These are phyloP conservation scores for Aspergillus awamori DNA, from an alignment of 2,329 filamentous ascomycete species.

Conservation along the genomic window DNA sequence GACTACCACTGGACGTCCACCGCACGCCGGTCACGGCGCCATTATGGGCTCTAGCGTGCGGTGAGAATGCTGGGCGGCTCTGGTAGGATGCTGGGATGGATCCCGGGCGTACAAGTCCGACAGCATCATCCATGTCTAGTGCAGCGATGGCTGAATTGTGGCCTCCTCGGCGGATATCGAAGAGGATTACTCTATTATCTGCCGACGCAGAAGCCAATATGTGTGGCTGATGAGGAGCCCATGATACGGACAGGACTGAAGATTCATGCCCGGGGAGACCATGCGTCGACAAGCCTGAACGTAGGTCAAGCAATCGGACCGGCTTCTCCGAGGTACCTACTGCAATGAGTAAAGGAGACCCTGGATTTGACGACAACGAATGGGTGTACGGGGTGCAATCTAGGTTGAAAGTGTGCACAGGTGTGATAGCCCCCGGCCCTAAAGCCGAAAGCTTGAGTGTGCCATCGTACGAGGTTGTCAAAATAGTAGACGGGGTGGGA, in stretches of 20 bases:
- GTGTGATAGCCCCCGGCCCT: slow-evolving; percentile 42
- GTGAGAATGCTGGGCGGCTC: slow-evolving; percentile 47
- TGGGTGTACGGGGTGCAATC: slow-evolving; percentile 61
- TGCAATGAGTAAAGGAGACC: slow-evolving; percentile 74
- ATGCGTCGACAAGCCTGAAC: slow-evolving; percentile 75
- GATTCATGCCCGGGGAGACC: slow-evolving; percentile 69
- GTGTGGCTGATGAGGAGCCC: slow-evolving; percentile 81
- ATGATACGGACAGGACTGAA: slow-evolving; percentile 69
- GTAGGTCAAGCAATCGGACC: slow-evolving; percentile 82
- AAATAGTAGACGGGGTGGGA: slow-evolving; percentile 49
- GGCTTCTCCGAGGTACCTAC: slow-evolving; percentile 85
- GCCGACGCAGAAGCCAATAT: slow-evolving; percentile 81
- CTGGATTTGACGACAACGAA: slow-evolving; percentile 68
- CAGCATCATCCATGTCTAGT: slow-evolving; percentile 80
- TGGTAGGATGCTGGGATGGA: slow-evolving; percentile 33
- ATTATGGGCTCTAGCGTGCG: slow-evolving; percentile 66
- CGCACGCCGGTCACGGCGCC: slow-evolving; percentile 81
- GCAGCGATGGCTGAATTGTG: slow-evolving; percentile 71
- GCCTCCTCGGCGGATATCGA: slow-evolving; percentile 78
- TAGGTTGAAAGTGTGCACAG: slow-evolving; percentile 50
- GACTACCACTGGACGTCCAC: slow-evolving; percentile 79
- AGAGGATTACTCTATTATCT: slow-evolving; percentile 81
- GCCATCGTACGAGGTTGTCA: slow-evolving; percentile 50
- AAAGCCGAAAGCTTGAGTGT: slow-evolving; percentile 50
- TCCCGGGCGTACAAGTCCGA: slow-evolving; percentile 60